Conservation (phyloP, 768 basidiomycete genomes). For the Boletus insuetus region DNA sequence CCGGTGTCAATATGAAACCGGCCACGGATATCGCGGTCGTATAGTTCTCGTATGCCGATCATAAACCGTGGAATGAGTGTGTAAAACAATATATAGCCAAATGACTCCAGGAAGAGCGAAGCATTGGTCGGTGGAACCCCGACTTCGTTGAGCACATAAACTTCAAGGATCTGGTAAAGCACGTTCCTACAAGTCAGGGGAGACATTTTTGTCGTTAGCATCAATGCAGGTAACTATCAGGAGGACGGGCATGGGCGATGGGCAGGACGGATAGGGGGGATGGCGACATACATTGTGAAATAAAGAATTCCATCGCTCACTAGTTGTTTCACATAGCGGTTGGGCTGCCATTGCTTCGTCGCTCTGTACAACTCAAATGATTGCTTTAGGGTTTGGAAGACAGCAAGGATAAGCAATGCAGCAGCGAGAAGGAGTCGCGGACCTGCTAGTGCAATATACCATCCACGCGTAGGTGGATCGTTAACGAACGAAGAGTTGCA, state of each 20-base stretch:
- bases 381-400: neutral
- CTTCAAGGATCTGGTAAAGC: no score
- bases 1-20: neutral
- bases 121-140: no score
- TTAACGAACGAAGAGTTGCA: neutral
- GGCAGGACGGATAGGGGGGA: no score
- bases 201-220: no score
- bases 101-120: no score
- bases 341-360: neutral
- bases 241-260: no score
- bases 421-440: neutral
- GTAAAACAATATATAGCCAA: no score
- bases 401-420: neutral
- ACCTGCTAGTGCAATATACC: neutral
- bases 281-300: neutral
- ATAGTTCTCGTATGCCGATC: neutral
- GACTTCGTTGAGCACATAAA: no score
- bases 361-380: neutral
- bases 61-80: neutral
- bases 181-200: no score
- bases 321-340: neutral
- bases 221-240: no score
- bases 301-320: neutral
- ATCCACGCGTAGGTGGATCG: neutral
- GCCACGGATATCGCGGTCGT: neutral